These are phyloP conservation scores for Neonothopanus nambi DNA, from an alignment of 1,284 basidiomycete species.

Conservation along the genomic window DNA sequence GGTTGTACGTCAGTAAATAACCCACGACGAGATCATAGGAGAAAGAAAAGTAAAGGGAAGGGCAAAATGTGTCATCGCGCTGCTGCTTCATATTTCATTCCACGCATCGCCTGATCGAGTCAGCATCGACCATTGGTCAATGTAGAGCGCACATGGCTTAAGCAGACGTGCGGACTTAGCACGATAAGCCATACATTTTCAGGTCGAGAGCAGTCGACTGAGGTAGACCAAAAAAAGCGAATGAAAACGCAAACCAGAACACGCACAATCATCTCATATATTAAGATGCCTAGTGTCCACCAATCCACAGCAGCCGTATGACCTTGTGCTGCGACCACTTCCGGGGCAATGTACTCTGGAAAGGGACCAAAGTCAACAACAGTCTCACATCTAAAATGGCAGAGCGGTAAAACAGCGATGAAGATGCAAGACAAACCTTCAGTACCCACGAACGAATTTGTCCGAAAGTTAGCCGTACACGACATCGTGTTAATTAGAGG, in stretches of 20 bases:
- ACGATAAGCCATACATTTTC: not conserved
- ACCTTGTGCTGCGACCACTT: slow-evolving; percentile 96
- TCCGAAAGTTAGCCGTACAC: slow-evolving; percentile 96
- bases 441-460: slow-evolving; percentile 98
- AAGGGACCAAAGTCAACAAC: not conserved
- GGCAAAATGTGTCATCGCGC: no score
- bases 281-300: slow-evolving; percentile 99
- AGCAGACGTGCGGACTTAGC: not conserved
- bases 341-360: slow-evolving; percentile 96
- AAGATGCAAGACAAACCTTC: slow-evolving; percentile 62
- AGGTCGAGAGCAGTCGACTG: no score
- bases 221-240: no score
- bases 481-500: slow-evolving; percentile 95
- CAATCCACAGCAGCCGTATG: slow-evolving; percentile 99
- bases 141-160: slow-evolving; percentile 11
- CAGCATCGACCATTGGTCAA: slow-evolving; percentile 2
- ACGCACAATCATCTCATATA: slow-evolving; percentile 99
- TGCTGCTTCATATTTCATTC: no score
- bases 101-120: no score
- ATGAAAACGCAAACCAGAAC: slow-evolving; percentile 24
- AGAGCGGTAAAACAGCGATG: no score
- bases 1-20: slow-evolving; percentile 17
- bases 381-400: slow-evolving; percentile 8
- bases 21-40: no score
- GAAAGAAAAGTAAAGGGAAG: no score